phyloP scores from a whole-genome alignment of 2,329 filamentous ascomycete species.

The Colletotrichum musae region DNA sequence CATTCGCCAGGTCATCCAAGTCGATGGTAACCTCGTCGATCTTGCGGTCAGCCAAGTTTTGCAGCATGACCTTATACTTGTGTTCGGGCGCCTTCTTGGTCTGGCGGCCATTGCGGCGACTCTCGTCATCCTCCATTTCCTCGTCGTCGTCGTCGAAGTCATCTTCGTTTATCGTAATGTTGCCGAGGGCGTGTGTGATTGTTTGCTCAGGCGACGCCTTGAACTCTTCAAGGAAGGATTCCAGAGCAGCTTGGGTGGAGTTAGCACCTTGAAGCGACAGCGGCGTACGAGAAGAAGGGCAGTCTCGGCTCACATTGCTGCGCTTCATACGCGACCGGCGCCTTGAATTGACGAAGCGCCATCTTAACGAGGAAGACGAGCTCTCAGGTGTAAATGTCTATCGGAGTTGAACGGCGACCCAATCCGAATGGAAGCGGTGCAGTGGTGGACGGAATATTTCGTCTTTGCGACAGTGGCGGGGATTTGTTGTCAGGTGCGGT shows the following conservation, averaged over 20 bases:
- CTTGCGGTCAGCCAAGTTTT: slow-evolving; percentile 87
- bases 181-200: slow-evolving; percentile 85
- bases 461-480: slow-evolving; percentile 19
- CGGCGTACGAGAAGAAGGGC: slow-evolving; percentile 36
- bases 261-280: slow-evolving; percentile 46
- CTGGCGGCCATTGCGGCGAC: slow-evolving; percentile 61
- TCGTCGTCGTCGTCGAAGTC: slow-evolving; percentile 92
- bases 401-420: slow-evolving; percentile 1
- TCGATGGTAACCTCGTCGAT: slow-evolving; percentile 86
- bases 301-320: slow-evolving; percentile 78
- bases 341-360: slow-evolving; percentile 86
- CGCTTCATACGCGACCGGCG: slow-evolving; percentile 87
- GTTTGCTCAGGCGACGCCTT: slow-evolving; percentile 82
- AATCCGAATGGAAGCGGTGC: not conserved
- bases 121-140: slow-evolving; percentile 87
- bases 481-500: slow-evolving; percentile 24
- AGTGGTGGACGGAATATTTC: slow-evolving; percentile 11
- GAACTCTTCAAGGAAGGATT: slow-evolving; percentile 90
- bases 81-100: slow-evolving; percentile 72
- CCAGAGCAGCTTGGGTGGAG: slow-evolving; percentile 76
- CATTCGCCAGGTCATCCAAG: slow-evolving; percentile 85
- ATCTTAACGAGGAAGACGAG: slow-evolving; percentile 63
- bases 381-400: slow-evolving; percentile 5
- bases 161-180: slow-evolving; percentile 89
- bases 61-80: slow-evolving; percentile 92